Conservation (phyloP, 2,329 filamentous ascomycete species). For the Sclerotinia glacialis region DNA sequence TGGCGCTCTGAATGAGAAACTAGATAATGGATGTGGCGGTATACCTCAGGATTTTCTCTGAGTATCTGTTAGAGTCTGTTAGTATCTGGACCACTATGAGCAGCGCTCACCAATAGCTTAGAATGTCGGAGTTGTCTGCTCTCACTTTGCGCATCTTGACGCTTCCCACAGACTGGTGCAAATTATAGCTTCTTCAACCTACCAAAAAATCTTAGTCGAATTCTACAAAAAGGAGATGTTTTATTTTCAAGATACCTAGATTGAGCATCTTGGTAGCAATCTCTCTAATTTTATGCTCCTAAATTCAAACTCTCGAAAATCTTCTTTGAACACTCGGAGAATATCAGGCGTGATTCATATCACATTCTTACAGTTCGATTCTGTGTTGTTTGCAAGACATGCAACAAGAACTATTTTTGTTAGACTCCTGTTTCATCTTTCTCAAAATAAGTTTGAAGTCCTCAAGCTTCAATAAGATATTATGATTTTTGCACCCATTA, state of each 20-base stretch:
- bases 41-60: not conserved
- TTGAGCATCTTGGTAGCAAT: not conserved
- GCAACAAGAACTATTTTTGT: not conserved
- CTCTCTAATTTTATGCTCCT: not conserved
- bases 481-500: not conserved
- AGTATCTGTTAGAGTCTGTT: not conserved
- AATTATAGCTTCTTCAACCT: not conserved
- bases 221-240: not conserved
- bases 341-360: not conserved
- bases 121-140: not conserved
- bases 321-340: not conserved
- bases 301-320: not conserved
- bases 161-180: not conserved
- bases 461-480: not conserved
- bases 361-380: not conserved
- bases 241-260: not conserved
- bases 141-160: not conserved
- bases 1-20: not conserved
- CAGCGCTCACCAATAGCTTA: not conserved
- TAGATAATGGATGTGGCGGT: not conserved
- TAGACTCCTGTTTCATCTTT: not conserved
- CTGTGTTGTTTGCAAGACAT: not conserved
- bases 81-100: not conserved
- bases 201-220: not conserved
- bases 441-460: not conserved